phyloP scores from a whole-genome alignment of 805 yeast genomes.

The Candida hungchunana region DNA sequence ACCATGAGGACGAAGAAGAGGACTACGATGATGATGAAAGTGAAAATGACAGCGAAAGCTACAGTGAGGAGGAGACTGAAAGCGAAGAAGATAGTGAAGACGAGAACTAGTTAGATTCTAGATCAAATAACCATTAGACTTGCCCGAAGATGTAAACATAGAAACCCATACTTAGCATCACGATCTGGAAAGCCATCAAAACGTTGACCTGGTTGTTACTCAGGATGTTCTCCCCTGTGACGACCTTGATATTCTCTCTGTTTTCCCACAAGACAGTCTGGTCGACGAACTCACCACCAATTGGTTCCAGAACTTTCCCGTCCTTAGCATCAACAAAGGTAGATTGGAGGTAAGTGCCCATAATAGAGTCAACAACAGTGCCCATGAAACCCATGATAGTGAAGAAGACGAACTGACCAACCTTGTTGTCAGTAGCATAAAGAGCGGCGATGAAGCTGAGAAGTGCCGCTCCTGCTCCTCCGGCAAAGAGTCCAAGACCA shows the following conservation, averaged over 20 bases:
- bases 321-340: slow-evolving; percentile 31
- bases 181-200: slow-evolving; percentile 29
- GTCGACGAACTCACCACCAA: slow-evolving; percentile 33
- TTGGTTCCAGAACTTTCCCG: slow-evolving; percentile 26
- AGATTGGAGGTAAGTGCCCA: slow-evolving; percentile 39
- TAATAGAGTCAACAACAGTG: slow-evolving; percentile 35
- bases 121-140: not conserved
- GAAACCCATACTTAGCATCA: slow-evolving; percentile 27
- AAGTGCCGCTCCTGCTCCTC: slow-evolving; percentile 32
- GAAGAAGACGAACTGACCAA: slow-evolving; percentile 26
- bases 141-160: slow-evolving; percentile 14
- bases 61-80: slow-evolving; percentile 7
- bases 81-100: slow-evolving; percentile 8
- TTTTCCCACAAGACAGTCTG: slow-evolving; percentile 20
- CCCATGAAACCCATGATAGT: slow-evolving; percentile 35
- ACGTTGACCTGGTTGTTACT: slow-evolving; percentile 39
- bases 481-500: slow-evolving; percentile 33
- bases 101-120: slow-evolving; percentile 2
- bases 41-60: slow-evolving; percentile 13
- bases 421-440: slow-evolving; percentile 17
- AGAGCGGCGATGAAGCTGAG: slow-evolving; percentile 29
- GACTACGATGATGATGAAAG: slow-evolving; percentile 22
- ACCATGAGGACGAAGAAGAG: slow-evolving; percentile 16
- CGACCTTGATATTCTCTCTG: slow-evolving; percentile 19
- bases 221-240: slow-evolving; percentile 33